Conservation (phyloP, 192 early-diverging fungal species). For the Coemansia sp. region DNA sequence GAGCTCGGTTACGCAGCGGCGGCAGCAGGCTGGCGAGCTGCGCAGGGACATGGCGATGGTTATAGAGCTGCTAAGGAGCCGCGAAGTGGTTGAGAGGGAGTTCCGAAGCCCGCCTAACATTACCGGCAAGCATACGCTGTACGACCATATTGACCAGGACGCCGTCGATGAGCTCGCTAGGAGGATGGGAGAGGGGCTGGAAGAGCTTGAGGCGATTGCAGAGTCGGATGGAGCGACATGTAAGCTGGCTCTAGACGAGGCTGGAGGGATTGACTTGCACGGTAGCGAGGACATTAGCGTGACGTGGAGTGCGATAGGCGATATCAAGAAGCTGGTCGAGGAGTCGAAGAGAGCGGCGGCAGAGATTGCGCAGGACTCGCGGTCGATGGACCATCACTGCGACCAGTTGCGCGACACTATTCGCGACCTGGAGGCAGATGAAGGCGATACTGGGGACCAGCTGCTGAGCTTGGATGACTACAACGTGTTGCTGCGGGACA, state of each 20-base stretch:
- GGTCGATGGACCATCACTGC: conserved; percentile 48
- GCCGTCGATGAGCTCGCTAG: conserved; percentile 28
- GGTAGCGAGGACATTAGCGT: conserved; percentile 43
- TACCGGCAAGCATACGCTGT: conserved; percentile 29
- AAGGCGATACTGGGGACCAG: conserved; percentile 14
- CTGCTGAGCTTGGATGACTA: conserved; percentile 50
- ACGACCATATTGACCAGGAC: conserved; percentile 55
- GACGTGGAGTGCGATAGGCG: conserved; percentile 42
- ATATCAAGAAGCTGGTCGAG: conserved; percentile 27
- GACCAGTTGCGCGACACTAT: conserved; percentile 49
- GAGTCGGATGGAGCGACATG: conserved; percentile 15
- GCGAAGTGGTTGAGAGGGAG: conserved; percentile 46
- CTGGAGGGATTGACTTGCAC: neutral
- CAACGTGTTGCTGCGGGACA: conserved; percentile 45
- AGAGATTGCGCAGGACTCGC: conserved; percentile 42
- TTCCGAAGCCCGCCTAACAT: conserved; percentile 28
- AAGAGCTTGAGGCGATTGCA: conserved; percentile 17
- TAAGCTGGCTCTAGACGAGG: conserved; percentile 9
- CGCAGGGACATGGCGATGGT: conserved; percentile 46
- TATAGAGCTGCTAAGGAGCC: conserved; percentile 40
- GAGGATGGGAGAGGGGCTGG: conserved; percentile 19
- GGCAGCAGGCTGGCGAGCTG: conserved; percentile 30
- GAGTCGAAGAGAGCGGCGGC: conserved; percentile 26
- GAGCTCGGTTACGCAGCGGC: conserved; percentile 8
- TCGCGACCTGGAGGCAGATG: conserved; percentile 37